phyloP scores from a whole-genome alignment of 148 eudicot genomes.

The Euryodendron excelsum region DNA sequence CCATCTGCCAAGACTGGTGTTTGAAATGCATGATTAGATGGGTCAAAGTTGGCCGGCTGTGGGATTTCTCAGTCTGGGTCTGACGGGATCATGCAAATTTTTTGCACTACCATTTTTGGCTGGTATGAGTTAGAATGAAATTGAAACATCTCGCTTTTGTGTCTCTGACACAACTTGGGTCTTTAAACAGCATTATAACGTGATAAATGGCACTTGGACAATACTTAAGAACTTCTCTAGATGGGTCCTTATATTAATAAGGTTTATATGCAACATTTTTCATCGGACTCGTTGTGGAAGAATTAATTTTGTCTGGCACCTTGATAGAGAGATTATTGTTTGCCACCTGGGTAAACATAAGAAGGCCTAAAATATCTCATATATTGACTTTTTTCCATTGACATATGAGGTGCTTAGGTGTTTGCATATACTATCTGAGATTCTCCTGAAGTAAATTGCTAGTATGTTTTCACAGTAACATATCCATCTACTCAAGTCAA shows the following conservation, averaged over 20 bases:
- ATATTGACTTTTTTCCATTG: not conserved
- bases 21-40: too few relatives aligned
- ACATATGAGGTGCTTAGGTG: not conserved
- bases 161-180: too few relatives aligned
- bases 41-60: too few relatives aligned
- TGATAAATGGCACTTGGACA: too few relatives aligned
- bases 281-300: not conserved
- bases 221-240: not conserved
- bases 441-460: not conserved
- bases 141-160: too few relatives aligned
- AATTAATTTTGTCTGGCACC: not conserved
- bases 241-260: not conserved
- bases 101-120: not conserved
- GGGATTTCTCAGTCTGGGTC: not conserved
- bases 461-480: not conserved
- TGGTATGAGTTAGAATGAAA: too few relatives aligned
- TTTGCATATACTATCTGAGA: too few relatives aligned
- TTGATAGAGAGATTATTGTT: too few relatives aligned
- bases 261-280: not conserved
- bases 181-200: too few relatives aligned
- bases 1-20: too few relatives aligned
- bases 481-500: not conserved
- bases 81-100: not conserved
- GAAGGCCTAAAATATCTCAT: not conserved
- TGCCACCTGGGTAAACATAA: not conserved